Evolutionary conservation across 306 rosid genomes (phyloP).

Genomic region (Ziziphus jujuba): DNA sequence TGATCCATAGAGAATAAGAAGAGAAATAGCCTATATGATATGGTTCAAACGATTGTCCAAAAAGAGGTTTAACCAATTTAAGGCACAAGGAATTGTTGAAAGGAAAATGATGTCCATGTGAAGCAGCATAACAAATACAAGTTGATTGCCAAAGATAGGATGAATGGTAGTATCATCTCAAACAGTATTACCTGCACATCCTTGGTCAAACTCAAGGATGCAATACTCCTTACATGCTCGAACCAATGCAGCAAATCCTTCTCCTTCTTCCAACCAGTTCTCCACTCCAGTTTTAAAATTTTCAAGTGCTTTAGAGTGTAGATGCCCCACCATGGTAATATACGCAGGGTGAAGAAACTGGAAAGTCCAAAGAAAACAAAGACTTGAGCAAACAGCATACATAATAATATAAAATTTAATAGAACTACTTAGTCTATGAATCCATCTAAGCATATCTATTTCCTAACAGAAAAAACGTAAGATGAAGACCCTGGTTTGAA

Average conservation of each 20-base stretch:
- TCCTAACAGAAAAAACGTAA: neutral
- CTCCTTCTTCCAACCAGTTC: conserved; percentile 64
- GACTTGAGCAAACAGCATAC: neutral
- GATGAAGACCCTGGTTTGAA: neutral
- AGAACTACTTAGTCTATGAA: neutral
- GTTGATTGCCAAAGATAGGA: neutral
- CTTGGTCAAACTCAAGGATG: conserved; percentile 62
- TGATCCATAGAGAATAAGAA: too few species aligned
- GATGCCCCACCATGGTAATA: conserved; percentile 62
- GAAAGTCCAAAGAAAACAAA: conserved; percentile 23
- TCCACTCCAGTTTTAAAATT: conserved; percentile 63
- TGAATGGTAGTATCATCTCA: neutral
- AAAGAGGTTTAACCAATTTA: neutral
- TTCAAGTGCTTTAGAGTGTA: conserved; percentile 54
- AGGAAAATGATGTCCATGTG: neutral
- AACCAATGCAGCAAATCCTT: conserved; percentile 68
- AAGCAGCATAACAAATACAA: too few species aligned
- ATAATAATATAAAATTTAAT: neutral
- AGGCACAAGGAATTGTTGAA: neutral
- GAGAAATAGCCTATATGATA: too few species aligned
- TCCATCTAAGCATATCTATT: neutral
- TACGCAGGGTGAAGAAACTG: conserved; percentile 76
- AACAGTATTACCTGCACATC: conserved; percentile 59
- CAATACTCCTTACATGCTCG: conserved; percentile 37
- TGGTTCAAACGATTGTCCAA: too few species aligned